Conservation (phyloP, 352 stramenopile genomes). For the Phytophthora ohioensis region DNA sequence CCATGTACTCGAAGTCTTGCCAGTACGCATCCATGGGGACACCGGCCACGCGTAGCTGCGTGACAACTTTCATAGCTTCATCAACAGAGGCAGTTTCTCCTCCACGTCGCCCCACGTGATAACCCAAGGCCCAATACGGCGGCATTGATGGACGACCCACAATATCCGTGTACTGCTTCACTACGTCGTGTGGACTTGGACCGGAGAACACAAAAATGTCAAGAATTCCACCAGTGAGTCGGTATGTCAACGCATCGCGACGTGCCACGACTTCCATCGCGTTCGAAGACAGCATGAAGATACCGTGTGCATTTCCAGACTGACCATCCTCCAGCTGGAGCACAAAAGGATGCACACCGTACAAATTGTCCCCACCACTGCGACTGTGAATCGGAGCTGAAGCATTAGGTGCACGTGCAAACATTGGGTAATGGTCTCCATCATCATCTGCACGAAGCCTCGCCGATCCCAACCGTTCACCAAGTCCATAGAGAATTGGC, state of each 20-base stretch:
- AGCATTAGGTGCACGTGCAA: constrained; percentile 41
- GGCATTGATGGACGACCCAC: constrained; percentile 82
- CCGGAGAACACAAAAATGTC: constrained; percentile 87
- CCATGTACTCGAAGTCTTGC: constrained; percentile 72
- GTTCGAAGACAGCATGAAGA: constrained; percentile 86
- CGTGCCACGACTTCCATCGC: constrained; percentile 88
- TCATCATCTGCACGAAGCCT: constrained; percentile 48
- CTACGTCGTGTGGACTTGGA: constrained; percentile 58
- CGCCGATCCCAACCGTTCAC: constrained; percentile 64
- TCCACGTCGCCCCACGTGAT: constrained; percentile 72
- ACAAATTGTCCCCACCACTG: constrained; percentile 75
- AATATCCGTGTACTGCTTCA: constrained; percentile 77
- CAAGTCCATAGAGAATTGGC: constrained; percentile 75
- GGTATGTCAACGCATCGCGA: constrained; percentile 74
- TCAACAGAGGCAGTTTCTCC: constrained; percentile 23
- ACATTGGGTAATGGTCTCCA: constrained; percentile 82
- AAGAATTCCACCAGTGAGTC: constrained; percentile 79
- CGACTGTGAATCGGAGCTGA: constrained; percentile 33
- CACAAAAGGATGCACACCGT: constrained; percentile 77
- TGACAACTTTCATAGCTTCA: constrained; percentile 39
- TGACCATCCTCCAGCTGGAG: constrained; percentile 72
- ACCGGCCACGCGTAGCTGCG: constrained; percentile 47
- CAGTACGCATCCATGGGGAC: constrained; percentile 86
- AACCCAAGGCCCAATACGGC: constrained; percentile 88
- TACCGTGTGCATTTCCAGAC: constrained; percentile 64